Conservation (phyloP, 2,329 filamentous ascomycete genomes). For the Cladophialophora psammophila region DNA sequence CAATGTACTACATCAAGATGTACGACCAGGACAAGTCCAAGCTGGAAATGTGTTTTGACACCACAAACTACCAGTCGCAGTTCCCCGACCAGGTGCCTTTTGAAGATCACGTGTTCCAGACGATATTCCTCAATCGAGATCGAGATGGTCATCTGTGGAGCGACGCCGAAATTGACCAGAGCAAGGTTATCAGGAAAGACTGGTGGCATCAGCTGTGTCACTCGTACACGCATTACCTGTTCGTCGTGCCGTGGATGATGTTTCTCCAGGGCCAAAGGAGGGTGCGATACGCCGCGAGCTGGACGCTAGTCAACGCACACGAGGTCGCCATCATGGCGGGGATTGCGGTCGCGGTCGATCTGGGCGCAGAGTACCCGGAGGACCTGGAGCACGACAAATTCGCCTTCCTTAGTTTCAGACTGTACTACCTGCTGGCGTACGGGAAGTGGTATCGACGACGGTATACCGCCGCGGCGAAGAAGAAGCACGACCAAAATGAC, state of each 20-base stretch:
- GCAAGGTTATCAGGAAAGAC: slow-evolving; percentile 64
- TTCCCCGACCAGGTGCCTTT: slow-evolving; percentile 61
- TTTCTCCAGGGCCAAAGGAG: slow-evolving; percentile 70
- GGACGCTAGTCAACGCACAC: slow-evolving; percentile 72
- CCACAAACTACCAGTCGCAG: slow-evolving; percentile 77
- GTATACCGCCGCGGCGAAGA: slow-evolving; percentile 16
- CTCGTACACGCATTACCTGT: slow-evolving; percentile 66
- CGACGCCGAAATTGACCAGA: slow-evolving; percentile 62
- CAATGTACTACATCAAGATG: slow-evolving; percentile 68
- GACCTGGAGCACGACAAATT: slow-evolving; percentile 70
- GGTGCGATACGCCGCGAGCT: slow-evolving; percentile 70
- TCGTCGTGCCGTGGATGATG: slow-evolving; percentile 75
- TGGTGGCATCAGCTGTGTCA: slow-evolving; percentile 72
- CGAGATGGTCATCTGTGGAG: slow-evolving; percentile 64
- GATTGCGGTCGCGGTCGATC: slow-evolving; percentile 72
- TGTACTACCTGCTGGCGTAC: slow-evolving; percentile 68
- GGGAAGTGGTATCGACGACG: slow-evolving; percentile 63
- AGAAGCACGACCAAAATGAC: slow-evolving; percentile 40
- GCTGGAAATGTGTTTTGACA: slow-evolving; percentile 73
- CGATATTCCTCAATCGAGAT: slow-evolving; percentile 66
- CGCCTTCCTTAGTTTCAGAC: slow-evolving; percentile 65
- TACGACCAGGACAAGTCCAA: slow-evolving; percentile 62
- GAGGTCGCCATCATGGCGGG: slow-evolving; percentile 75
- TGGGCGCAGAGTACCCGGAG: slow-evolving; percentile 70
- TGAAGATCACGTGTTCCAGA: slow-evolving; percentile 73